Percentiles rank a stretch among this genome's conserved stretches.
phyloP scores from a whole-genome alignment of 2,329 filamentous ascomycete species.

The Claviceps maximensis region DNA sequence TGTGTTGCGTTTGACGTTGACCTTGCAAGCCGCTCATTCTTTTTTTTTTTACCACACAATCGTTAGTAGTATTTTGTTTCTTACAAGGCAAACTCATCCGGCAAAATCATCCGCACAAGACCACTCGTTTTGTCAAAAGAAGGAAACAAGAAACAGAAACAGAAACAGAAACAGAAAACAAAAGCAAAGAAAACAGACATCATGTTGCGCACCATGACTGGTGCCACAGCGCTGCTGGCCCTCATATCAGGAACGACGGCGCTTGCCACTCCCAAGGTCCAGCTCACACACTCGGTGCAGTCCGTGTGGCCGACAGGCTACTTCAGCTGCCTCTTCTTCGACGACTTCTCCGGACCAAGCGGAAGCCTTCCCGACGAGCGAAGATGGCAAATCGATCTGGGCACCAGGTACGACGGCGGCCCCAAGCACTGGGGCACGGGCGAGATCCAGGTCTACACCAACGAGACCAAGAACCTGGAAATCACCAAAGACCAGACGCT shows the following conservation, averaged over 20 bases:
- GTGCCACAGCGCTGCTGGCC: not conserved
- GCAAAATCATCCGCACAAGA: not conserved
- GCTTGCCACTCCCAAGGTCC: not conserved
- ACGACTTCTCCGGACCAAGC: constrained; percentile 12
- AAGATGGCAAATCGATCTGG: constrained; percentile 31
- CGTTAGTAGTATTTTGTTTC: no score
- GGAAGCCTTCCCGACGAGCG: constrained; percentile 18
- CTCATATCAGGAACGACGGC: not conserved
- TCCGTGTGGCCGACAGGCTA: constrained; percentile 7
- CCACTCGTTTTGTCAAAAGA: not conserved
- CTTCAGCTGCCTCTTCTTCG: constrained; percentile 14
- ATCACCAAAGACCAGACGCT: constrained; percentile 24
- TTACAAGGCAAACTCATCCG: no score
- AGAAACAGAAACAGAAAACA: not conserved
- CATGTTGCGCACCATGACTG: not conserved
- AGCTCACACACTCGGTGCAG: not conserved
- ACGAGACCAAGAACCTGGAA: constrained; percentile 24
- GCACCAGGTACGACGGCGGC: constrained; percentile 29
- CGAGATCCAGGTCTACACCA: constrained; percentile 34
- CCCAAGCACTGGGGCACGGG: constrained; percentile 34
- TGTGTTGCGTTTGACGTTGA: no score
- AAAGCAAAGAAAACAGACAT: not conserved
- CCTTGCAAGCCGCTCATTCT: not conserved
- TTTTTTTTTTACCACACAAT: no score
- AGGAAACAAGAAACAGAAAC: no score